Evolutionary conservation across 257 asterid genomes (phyloP).

Genomic region (Voacanga thouarsii): DNA sequence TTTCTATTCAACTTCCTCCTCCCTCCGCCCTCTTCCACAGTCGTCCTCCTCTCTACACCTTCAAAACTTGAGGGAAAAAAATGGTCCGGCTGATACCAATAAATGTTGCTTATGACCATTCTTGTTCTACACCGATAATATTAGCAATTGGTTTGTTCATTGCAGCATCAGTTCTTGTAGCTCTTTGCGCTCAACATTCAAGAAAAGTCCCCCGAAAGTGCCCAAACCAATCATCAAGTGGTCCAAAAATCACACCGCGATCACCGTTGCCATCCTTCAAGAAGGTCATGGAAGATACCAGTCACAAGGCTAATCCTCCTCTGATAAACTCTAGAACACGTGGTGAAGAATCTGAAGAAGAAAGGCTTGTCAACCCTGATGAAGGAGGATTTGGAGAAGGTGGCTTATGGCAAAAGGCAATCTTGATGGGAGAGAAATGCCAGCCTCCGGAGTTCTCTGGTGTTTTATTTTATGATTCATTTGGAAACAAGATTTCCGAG

Average conservation of each 20-base stretch:
- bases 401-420: constrained; percentile 84
- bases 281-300: constrained; percentile 32
- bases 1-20: not conserved
- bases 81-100: constrained; percentile 55
- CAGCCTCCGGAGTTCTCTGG: constrained; percentile 86
- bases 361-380: not conserved
- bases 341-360: constrained; percentile 11
- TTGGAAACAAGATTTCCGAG: constrained; percentile 67
- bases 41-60: not conserved
- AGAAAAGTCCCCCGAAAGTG: constrained; percentile 21
- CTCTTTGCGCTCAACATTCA: constrained; percentile 65
- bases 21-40: not conserved
- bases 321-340: constrained; percentile 18
- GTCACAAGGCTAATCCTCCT: constrained; percentile 28
- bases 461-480: constrained; percentile 58
- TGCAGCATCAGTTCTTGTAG: constrained; percentile 45
- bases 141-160: constrained; percentile 57
- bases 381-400: constrained; percentile 28
- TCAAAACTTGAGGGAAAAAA: not conserved
- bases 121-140: constrained; percentile 30
- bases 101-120: constrained; percentile 7
- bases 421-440: constrained; percentile 78
- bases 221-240: not conserved
- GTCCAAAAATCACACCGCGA: constrained; percentile 20
- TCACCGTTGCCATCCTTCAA: constrained; percentile 26